phyloP scores from a whole-genome alignment of 2,329 filamentous ascomycete species.

The Botryotinia narcissicola region DNA sequence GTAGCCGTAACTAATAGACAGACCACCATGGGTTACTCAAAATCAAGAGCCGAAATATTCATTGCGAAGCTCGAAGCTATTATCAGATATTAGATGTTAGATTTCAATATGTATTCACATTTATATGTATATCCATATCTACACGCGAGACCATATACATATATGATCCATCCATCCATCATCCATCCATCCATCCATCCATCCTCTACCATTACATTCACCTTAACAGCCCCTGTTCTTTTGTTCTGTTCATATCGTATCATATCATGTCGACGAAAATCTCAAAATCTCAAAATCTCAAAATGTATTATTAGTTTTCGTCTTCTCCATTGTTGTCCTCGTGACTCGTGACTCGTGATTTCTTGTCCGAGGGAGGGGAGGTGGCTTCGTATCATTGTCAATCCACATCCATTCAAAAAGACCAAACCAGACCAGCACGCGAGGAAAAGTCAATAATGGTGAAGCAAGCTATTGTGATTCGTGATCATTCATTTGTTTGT shows the following conservation, averaged over 20 bases:
- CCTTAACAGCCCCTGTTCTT: neutral
- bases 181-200: no score
- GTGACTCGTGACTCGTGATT: slow-evolving; percentile 19
- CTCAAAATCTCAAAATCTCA: neutral
- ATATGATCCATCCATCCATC: neutral
- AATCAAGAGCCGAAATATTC: neutral
- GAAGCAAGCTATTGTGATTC: neutral
- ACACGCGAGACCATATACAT: neutral
- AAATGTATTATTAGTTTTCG: neutral
- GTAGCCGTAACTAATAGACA: neutral
- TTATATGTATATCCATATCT: neutral
- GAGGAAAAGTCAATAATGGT: neutral
- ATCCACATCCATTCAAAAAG: neutral
- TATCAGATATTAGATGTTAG: neutral
- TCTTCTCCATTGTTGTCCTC: neutral
- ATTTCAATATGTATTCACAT: neutral
- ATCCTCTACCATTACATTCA: neutral
- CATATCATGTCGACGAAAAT: neutral
- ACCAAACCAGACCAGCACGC: neutral
- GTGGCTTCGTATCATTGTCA: neutral
- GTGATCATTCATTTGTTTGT: neutral
- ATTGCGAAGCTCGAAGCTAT: neutral
- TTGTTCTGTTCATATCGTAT: no score
- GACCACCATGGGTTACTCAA: neutral
- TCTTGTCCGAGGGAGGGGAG: neutral